Conservation (phyloP, 2,329 filamentous ascomycete species). For the Verticillium nubilum region DNA sequence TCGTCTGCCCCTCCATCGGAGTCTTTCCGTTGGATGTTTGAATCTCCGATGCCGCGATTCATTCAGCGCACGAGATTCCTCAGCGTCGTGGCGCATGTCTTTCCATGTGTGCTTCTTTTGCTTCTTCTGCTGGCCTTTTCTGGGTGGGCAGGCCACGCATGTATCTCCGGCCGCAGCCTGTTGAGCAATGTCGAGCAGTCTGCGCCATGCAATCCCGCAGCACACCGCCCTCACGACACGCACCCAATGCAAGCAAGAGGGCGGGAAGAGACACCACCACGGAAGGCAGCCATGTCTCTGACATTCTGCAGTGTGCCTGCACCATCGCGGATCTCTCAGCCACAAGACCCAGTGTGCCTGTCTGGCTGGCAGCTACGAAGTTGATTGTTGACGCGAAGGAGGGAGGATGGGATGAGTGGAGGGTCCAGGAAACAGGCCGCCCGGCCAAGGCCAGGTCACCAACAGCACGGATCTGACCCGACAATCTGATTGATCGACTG, state of each 20-base stretch:
- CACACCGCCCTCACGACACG: background rate
- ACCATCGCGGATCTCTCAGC: background rate
- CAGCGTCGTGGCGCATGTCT: background rate
- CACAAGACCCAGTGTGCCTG: background rate
- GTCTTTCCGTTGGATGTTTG: background rate
- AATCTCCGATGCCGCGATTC: background rate
- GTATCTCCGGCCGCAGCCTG: background rate
- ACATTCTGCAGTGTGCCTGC: background rate
- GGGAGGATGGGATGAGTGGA: background rate
- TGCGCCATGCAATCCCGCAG: background rate
- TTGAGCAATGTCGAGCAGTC: background rate
- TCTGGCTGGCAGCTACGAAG: background rate
- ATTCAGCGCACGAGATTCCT: background rate
- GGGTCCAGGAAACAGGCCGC: background rate
- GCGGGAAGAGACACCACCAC: background rate
- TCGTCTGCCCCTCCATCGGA: background rate
- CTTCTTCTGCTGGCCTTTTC: background rate
- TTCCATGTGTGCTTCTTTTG: background rate
- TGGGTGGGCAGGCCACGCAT: background rate
- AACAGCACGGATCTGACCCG: background rate
- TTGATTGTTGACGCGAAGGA: background rate
- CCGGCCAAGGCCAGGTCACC: background rate
- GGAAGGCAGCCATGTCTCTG: background rate
- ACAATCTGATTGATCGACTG: background rate
- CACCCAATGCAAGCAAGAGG: background rate